A percentile compares a stretch with the other conserved stretches of the same genome.
Evolutionary conservation across 345 rosid species (phyloP).

Genomic region (Corymbia maculata): DNA sequence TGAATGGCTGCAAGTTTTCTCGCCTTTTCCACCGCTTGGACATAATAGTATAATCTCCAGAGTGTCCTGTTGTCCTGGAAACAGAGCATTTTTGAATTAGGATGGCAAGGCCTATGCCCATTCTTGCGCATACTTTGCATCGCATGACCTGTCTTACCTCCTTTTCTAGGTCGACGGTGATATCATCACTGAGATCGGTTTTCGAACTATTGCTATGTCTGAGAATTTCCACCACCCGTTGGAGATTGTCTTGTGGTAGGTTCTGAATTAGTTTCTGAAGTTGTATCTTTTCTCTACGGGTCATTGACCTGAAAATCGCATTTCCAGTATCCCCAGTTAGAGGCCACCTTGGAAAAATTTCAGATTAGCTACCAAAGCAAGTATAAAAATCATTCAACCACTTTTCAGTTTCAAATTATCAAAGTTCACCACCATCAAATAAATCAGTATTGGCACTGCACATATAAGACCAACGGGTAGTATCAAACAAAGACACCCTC

Average conservation of each 20-base stretch:
- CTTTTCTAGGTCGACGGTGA: slow-evolving; percentile 29
- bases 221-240: slow-evolving; percentile 27
- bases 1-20: slow-evolving; percentile 1
- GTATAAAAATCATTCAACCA: background rate
- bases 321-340: background rate
- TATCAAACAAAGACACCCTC: background rate
- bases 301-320: slow-evolving; percentile 37
- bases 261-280: slow-evolving; percentile 35
- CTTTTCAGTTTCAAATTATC: background rate
- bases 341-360: background rate
- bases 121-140: background rate
- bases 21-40: slow-evolving; percentile 34
- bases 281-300: slow-evolving; percentile 29
- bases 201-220: slow-evolving; percentile 4
- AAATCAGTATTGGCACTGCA: background rate
- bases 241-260: slow-evolving; percentile 33
- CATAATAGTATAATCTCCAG: slow-evolving; percentile 44
- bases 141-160: slow-evolving; percentile 14
- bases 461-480: background rate
- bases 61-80: slow-evolving; percentile 44
- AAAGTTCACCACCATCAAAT: background rate
- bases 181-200: slow-evolving; percentile 3
- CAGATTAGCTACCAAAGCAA: background rate
- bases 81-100: background rate
- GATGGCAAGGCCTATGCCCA: background rate